Evolutionary conservation across 2,329 filamentous ascomycete genomes (phyloP), one percentile per base, ranked within the genome.

Genomic region (Aspergillus awamori): DNA sequence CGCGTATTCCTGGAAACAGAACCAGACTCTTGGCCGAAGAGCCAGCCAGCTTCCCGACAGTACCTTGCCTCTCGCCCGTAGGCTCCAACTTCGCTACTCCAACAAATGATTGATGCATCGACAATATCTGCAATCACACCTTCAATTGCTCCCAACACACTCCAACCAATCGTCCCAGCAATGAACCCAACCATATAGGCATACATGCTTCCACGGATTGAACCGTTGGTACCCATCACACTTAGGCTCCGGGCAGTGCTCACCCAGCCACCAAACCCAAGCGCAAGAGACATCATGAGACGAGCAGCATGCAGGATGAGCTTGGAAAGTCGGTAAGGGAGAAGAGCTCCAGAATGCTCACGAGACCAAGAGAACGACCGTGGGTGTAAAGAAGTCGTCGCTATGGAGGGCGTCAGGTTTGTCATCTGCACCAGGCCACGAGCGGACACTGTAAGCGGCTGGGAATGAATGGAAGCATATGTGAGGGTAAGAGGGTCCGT

Each of bases 261-360:
- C 8, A 98, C 92, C 95, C 95, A 99, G n/a, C 92, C 94, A 4
- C 91, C 93, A 71, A 98, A 96, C 0, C 94, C 94, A 30, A 99
- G 85, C 0, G 89, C 91, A 51, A 93, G 87, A 0, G 92, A 92
- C 87, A 97, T 96, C 71, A 97, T 90, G 73, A 94, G 91, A 17
- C 94, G 87, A 1, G 93, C 95, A 3, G 94, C 92, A 68, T 97
- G 92, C 3, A 99, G 86, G 7, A 99, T 85, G 28, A 98, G 84
- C 76, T 97, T 98, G 1, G 95, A 91, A 8, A 98, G 87, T 4
- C 92, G 87, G 75, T 98, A 99, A 0, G 95, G 90, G 24, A 95
- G 81, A n/a, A 97, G 82, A 1, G 87, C 83, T 2, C 78, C 71
- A 49, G 81, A 79, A 67, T 74, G 59, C 69, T 74, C 68, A 65